phyloP scores from a whole-genome alignment of 164 flowering plant genomes.

The Echeveria elegans region DNA sequence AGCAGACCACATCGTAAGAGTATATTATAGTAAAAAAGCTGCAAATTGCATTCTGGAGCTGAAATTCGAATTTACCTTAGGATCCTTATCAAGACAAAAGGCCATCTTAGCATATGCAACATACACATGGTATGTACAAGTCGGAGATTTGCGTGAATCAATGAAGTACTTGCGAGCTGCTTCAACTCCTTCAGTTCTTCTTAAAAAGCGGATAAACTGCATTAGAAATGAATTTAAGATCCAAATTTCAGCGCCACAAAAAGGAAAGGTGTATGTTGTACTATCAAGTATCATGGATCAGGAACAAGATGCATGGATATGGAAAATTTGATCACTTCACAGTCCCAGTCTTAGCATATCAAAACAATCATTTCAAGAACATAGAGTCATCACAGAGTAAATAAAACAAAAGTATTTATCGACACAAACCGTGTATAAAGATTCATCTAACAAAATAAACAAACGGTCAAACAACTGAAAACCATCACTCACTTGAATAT shows the following conservation, averaged over 20 bases:
- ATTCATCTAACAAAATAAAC: not conserved
- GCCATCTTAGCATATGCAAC: slow-evolving; percentile 98
- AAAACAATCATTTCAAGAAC: not conserved
- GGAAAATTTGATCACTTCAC: not conserved
- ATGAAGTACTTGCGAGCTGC: slow-evolving; percentile 92
- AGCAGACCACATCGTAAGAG: not conserved
- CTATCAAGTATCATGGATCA: not conserved
- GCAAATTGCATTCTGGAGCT: not conserved
- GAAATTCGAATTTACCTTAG: slow-evolving; percentile 45
- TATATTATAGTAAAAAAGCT: not conserved
- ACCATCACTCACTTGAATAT: slow-evolving; percentile 61
- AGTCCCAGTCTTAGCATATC: not conserved
- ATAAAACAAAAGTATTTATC: not conserved
- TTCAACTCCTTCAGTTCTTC: slow-evolving; percentile 94
- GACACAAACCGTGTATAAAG: not conserved
- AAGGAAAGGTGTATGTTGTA: not conserved
- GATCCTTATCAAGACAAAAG: slow-evolving; percentile 92
- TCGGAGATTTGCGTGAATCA: slow-evolving; percentile 82
- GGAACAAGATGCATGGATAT: not conserved
- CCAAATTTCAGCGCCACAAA: not conserved
- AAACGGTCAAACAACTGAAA: not conserved
- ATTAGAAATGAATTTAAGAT: not conserved
- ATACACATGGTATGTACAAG: slow-evolving; percentile 86
- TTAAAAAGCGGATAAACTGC: slow-evolving; percentile 84
- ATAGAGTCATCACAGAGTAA: not conserved